A percentile compares a stretch with the other conserved stretches of the same genome.
phyloP scores from a whole-genome alignment of 139 green algal genomes.

The Chlorella sp. region DNA sequence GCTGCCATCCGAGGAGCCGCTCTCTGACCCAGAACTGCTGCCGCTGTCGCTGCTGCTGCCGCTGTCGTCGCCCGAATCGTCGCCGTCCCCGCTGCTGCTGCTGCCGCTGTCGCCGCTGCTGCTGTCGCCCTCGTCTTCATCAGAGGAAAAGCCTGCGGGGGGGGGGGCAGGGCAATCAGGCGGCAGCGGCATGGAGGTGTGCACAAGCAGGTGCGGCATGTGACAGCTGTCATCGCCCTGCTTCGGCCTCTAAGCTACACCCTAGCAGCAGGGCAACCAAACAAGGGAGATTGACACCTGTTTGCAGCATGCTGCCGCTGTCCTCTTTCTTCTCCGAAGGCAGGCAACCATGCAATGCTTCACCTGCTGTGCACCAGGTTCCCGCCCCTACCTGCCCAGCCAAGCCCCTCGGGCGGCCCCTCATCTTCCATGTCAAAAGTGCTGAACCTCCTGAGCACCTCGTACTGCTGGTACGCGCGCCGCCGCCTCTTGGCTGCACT shows the following conservation, averaged over 20 bases:
- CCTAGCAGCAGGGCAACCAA: background rate
- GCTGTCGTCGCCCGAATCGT: background rate
- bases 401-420: constrained; percentile 7
- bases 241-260: background rate
- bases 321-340: too few relatives aligned
- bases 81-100: constrained; percentile 13
- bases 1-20: background rate
- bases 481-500: constrained; percentile 23
- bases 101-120: background rate
- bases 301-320: background rate
- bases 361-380: too few relatives aligned
- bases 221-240: too few relatives aligned
- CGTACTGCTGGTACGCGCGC: background rate
- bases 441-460: constrained; percentile 23
- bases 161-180: too few relatives aligned
- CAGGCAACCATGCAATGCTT: background rate
- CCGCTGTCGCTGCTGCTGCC: constrained; percentile 16
- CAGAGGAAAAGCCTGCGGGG: background rate
- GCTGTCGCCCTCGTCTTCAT: background rate
- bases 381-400: constrained; percentile 28
- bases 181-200: background rate
- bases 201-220: background rate
- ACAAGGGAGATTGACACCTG: background rate
- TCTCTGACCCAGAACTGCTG: background rate
- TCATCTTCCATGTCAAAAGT: constrained; percentile 31